phyloP scores from a whole-genome alignment of 139 green algal species.

The Zygnema circumcarinatum region DNA sequence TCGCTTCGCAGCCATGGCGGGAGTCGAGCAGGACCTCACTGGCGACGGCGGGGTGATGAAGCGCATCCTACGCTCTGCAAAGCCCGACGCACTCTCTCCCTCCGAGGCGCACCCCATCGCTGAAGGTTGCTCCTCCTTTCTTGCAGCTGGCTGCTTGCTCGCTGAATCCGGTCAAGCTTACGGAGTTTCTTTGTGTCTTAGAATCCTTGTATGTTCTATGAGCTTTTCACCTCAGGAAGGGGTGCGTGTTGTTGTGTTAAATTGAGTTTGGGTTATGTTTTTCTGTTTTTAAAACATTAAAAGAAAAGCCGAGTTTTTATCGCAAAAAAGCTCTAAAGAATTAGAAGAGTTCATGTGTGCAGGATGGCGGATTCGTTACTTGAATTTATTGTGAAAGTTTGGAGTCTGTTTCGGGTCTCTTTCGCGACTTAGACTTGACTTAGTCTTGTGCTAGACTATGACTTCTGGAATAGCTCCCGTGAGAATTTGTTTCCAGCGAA shows the following conservation, averaged over 20 bases:
- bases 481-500: too few relatives aligned
- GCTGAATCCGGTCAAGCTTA: background rate
- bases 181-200: background rate
- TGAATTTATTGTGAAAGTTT: too few relatives aligned
- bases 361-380: too few relatives aligned
- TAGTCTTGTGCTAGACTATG: too few relatives aligned
- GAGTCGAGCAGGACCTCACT: constrained; percentile 21
- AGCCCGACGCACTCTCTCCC: constrained; percentile 43
- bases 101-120: constrained; percentile 41
- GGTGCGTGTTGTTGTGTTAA: background rate
- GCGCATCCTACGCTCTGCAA: constrained; percentile 32
- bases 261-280: background rate
- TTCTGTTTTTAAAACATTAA: background rate
- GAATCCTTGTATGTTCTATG: background rate
- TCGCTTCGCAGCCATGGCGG: background rate
- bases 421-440: too few relatives aligned
- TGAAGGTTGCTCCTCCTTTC: constrained; percentile 19
- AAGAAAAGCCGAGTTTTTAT: too few relatives aligned
- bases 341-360: too few relatives aligned
- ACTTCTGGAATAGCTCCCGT: too few relatives aligned
- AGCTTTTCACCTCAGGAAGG: background rate
- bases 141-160: background rate
- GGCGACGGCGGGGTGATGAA: constrained; percentile 53
- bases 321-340: too few relatives aligned
- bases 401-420: too few relatives aligned